Evolutionary conservation across 148 eudicot genomes (phyloP).

Genomic region (Silene latifolia): DNA sequence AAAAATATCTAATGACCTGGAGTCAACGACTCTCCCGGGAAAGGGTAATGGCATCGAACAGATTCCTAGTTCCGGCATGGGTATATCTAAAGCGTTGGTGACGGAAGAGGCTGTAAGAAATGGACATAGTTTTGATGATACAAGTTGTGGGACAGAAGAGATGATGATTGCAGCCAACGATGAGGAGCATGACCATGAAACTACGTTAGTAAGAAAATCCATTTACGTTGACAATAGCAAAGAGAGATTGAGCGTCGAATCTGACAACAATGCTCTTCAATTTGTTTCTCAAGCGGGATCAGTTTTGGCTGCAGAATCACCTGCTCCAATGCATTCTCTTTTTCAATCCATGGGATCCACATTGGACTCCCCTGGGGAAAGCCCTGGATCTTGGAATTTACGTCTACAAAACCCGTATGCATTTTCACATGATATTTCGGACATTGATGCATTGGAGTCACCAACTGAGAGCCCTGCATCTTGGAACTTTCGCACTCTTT

Average conservation of each 20-base stretch:
- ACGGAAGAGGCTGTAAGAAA: constrained; percentile 32
- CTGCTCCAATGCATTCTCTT: constrained; percentile 36
- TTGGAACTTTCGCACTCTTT: constrained; percentile 64
- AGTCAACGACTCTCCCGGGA: constrained; percentile 46
- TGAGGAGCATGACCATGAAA: constrained; percentile 45
- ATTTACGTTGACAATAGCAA: constrained; percentile 38
- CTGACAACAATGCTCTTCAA: constrained; percentile 45
- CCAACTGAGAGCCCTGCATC: constrained; percentile 79
- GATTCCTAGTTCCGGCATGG: constrained; percentile 34
- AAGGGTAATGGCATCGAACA: constrained; percentile 48
- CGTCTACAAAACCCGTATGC: constrained; percentile 59
- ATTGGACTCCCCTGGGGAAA: constrained; percentile 63
- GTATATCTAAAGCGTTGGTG: constrained; percentile 42
- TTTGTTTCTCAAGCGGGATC: constrained; percentile 47
- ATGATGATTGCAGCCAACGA: constrained; percentile 33
- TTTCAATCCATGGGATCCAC: constrained; percentile 39
- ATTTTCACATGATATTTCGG: constrained; percentile 65
- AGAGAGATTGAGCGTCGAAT: constrained; percentile 43
- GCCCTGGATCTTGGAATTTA: constrained; percentile 83
- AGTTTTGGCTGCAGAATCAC: constrained; percentile 43
- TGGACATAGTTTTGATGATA: constrained; percentile 43
- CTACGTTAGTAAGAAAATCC: constrained; percentile 31
- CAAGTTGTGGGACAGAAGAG: constrained; percentile 43
- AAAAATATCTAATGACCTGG: constrained; percentile 32
- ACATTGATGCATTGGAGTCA: constrained; percentile 76